Percentiles rank a stretch among this genome's conserved stretches.
phyloP scores from a whole-genome alignment of 1,284 basidiomycete species.

The Rhodotorula sp. region DNA sequence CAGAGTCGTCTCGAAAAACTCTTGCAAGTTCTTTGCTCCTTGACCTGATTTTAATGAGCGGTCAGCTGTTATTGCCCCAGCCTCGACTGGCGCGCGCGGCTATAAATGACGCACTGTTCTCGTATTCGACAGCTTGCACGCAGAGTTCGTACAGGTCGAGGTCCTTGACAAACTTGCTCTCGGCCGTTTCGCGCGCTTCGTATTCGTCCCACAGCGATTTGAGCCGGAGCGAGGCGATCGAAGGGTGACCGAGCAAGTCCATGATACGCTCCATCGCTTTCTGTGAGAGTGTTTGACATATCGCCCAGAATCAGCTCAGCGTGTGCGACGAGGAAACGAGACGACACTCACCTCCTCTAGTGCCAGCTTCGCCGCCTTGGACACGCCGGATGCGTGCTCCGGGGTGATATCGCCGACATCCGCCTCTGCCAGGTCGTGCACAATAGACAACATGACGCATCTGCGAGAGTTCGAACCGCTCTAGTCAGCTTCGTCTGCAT shows the following conservation, averaged over 20 bases:
- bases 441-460: constrained; percentile 82
- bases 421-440: constrained; percentile 95
- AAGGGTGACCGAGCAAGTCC: constrained; percentile 79
- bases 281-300: constrained; percentile 49
- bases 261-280: constrained; percentile 89
- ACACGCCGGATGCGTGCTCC: constrained; percentile 66
- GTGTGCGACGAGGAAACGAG: too few species aligned
- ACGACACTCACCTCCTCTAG: constrained; percentile 61
- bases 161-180: constrained; percentile 92
- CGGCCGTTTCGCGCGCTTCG: constrained; percentile 71
- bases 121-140: constrained; percentile 60
- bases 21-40: constrained; percentile 27
- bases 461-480: constrained; percentile 51
- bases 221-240: constrained; percentile 67
- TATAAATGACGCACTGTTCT: constrained; percentile 49
- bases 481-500: background rate
- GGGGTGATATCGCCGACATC: constrained; percentile 96
- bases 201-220: constrained; percentile 88
- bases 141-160: constrained; percentile 92
- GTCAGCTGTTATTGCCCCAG: background rate
- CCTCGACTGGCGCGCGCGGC: background rate
- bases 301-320: background rate
- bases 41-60: constrained; percentile 12
- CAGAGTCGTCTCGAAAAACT: constrained; percentile 40
- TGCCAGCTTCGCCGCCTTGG: constrained; percentile 72